Percentiles rank a stretch among this genome's conserved stretches.
Evolutionary conservation across 345 rosid species (phyloP).

Genomic region (Barbarea vulgaris): DNA sequence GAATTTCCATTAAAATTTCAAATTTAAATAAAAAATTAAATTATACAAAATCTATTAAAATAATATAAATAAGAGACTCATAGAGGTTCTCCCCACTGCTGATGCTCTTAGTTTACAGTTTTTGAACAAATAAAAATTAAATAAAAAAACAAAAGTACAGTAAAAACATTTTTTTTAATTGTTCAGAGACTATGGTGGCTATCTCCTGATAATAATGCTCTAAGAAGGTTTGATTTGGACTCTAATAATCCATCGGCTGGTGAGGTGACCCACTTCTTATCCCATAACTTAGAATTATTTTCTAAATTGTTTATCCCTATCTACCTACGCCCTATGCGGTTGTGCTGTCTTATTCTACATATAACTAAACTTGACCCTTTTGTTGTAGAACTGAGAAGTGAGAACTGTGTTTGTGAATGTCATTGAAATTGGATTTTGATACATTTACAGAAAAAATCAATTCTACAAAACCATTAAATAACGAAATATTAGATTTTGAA

Average conservation of each 20-base stretch:
- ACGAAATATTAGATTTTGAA: not conserved
- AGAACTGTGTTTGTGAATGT: not conserved
- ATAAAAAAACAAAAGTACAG: too few relatives aligned
- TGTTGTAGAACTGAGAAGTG: not conserved
- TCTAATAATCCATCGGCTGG: slow-evolving; percentile 24
- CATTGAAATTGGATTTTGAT: not conserved
- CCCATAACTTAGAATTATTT: slow-evolving; percentile 12
- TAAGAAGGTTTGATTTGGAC: slow-evolving; percentile 20
- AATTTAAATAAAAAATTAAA: too few relatives aligned
- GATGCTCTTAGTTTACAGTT: too few relatives aligned
- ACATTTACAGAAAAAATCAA: not conserved
- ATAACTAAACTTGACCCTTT: not conserved
- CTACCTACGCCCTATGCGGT: not conserved
- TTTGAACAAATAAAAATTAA: too few relatives aligned
- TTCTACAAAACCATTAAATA: not conserved
- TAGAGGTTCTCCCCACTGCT: too few relatives aligned
- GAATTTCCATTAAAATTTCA: too few relatives aligned
- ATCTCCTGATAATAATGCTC: too few relatives aligned
- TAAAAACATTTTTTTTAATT: too few relatives aligned
- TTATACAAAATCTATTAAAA: too few relatives aligned
- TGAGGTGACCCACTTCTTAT: slow-evolving; percentile 23
- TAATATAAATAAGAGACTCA: too few relatives aligned
- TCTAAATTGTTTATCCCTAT: slow-evolving; percentile 7
- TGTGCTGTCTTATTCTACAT: not conserved
- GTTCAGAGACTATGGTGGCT: too few relatives aligned